Conservation (phyloP, 495 filamentous ascomycete genomes). For the Aspergillus wentii region DNA sequence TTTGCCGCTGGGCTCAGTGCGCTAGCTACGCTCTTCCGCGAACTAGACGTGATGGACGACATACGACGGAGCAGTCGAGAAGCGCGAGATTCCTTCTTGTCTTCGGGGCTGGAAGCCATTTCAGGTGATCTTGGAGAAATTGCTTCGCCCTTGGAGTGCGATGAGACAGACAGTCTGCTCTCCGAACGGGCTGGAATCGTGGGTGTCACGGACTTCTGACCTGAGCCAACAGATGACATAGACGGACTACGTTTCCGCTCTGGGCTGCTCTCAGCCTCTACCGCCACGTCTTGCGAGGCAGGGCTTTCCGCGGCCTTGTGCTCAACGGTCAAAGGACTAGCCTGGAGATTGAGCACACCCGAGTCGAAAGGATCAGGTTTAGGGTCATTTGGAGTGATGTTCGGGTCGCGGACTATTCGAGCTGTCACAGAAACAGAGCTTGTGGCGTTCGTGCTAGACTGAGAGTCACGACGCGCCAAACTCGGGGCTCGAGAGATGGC, state of each 20-base stretch:
- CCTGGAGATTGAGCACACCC: conserved; percentile 56
- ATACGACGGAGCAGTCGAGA: conserved; percentile 78
- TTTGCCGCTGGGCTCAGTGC: conserved; percentile 53
- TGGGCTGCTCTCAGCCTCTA: conserved; percentile 11
- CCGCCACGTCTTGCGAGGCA: conserved; percentile 4
- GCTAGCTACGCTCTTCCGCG: conserved; percentile 56
- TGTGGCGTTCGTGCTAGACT: conserved; percentile 30
- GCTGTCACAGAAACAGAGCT: conserved; percentile 75
- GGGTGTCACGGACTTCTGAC: conserved; percentile 11
- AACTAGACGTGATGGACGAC: conserved; percentile 59
- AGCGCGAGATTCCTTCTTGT: conserved; percentile 63
- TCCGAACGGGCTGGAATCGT: conserved; percentile 26
- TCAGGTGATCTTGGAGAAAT: conserved; percentile 37
- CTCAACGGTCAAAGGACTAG: conserved; percentile 68
- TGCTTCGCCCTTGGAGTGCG: conserved; percentile 30
- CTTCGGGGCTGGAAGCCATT: conserved; percentile 38
- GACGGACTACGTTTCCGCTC: conserved; percentile 29
- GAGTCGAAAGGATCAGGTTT: conserved; percentile 41
- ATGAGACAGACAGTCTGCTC: conserved; percentile 36
- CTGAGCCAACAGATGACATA: conserved; percentile 30
- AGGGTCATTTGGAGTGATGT: conserved; percentile 18
- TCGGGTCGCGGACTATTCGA: conserved; percentile 63
- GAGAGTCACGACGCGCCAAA: conserved; percentile 24
- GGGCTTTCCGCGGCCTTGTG: conserved; percentile 47
- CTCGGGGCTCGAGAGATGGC: conserved; percentile 26